Evolutionary conservation across 805 yeast species (phyloP), one percentile per base, ranked within the genome.

Genomic region (Candida silvicultrix): DNA sequence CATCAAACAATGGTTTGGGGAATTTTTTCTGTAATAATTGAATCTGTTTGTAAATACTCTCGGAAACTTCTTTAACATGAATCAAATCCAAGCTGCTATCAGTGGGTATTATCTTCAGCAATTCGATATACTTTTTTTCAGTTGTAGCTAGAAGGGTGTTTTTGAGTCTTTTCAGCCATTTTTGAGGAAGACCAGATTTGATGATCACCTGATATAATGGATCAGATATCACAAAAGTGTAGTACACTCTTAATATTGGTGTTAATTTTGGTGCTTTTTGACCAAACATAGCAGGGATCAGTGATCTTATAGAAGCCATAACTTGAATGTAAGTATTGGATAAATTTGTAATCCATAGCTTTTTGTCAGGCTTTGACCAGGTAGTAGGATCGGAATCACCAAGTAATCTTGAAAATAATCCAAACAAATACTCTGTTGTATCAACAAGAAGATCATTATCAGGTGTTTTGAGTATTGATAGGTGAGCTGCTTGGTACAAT

Each of bases 1-100:
- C 69, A 19, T 80, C 89, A 39, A 85, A 63, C n/a, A 86, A 62
- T 0, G 88, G 83, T 38, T 65, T 67, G 34, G 75, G 77, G 56
- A 81, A 86, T 49, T 79, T 64, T 49, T 78, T 82, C 51, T 82
- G 86, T 23, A 84, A 59, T 18, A 56, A 55, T 45, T 74, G 67
- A 16, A 83, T 75, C 29, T 72, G 71, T 3, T 64, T 63, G 9
- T 80, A 69, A 19, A 86, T 71, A 35, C 60, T 56, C 41, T 80
- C 81, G 0, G 83, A 78, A 5, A 83, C 68, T 38, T 78, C 74
- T 40, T 77, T 69, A 2, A 85, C 70, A 62, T 84, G 84, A 22
- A 70, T 56, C 2, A 82, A 64, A 36, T 71, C 77, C 8, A 84
- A 59, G 0, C 80, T 67, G 37, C 70, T 68, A 56, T 76, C 80